Conservation (phyloP, 441 rosid genomes). For the Pelargonium australe region DNA sequence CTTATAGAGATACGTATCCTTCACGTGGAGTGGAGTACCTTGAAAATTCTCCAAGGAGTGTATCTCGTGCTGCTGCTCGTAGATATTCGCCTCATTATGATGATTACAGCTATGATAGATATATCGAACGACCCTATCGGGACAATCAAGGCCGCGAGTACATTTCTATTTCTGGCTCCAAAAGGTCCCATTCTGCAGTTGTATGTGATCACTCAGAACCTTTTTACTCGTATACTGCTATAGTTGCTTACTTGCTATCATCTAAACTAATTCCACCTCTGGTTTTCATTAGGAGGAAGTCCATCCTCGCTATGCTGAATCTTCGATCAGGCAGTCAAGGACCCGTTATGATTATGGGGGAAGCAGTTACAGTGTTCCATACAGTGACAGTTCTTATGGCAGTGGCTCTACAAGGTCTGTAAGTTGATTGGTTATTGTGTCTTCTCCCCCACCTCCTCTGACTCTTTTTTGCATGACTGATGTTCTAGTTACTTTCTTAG, state of each 20-base stretch:
- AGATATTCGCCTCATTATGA: background rate
- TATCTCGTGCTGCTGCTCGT: background rate
- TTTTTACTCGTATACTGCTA: background rate
- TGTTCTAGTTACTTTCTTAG: background rate
- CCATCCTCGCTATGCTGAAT: background rate
- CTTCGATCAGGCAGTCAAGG: background rate
- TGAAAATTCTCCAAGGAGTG: background rate
- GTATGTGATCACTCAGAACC: background rate
- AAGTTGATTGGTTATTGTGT: background rate
- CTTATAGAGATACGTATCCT: background rate
- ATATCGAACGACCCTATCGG: background rate
- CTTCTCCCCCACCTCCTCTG: background rate
- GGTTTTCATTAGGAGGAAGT: background rate
- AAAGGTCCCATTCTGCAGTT: background rate
- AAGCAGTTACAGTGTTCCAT: background rate
- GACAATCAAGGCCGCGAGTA: background rate
- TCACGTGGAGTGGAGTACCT: background rate
- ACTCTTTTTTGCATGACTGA: background rate
- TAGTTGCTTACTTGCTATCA: background rate
- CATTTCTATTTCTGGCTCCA: background rate
- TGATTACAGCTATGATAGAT: constrained; percentile 5
- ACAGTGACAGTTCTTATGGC: background rate
- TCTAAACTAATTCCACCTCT: background rate
- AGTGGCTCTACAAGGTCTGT: background rate
- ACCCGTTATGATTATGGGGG: constrained; percentile 5